A percentile compares a stretch with the other conserved stretches of the same genome.
Evolutionary conservation across 805 yeast species (phyloP).

Genomic region (Candida orba): DNA sequence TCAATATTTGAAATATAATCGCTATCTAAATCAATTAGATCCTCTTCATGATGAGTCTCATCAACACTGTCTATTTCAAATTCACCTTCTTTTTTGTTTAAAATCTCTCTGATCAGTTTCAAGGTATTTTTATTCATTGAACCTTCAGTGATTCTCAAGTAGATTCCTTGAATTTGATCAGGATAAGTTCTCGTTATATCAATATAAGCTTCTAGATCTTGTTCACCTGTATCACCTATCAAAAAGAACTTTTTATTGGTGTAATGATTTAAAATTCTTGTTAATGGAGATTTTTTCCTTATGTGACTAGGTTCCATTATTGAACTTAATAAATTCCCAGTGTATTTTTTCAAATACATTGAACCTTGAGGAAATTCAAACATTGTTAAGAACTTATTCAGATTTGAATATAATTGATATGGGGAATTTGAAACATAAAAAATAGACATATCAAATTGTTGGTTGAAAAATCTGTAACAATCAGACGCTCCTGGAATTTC

Average conservation of each 20-base stretch:
- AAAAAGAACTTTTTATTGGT: conserved; percentile 72
- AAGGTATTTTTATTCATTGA: conserved; percentile 48
- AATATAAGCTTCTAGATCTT: conserved; percentile 86
- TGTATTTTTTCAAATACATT: conserved; percentile 78
- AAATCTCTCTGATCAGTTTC: conserved; percentile 21
- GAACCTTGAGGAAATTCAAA: conserved; percentile 72
- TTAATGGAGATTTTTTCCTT: conserved; percentile 62
- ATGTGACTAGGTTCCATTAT: conserved; percentile 83
- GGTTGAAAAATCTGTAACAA: conserved; percentile 56
- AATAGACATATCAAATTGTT: conserved; percentile 43
- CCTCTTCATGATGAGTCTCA: background rate
- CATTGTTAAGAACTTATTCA: conserved; percentile 43
- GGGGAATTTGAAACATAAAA: conserved; percentile 97
- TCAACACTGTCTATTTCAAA: conserved; percentile 22
- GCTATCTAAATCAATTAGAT: conserved; percentile 22
- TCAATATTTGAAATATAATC: conserved; percentile 18
- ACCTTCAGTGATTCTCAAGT: conserved; percentile 66
- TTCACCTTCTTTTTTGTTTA: conserved; percentile 20
- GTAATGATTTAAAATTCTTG: conserved; percentile 61
- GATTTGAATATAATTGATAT: conserved; percentile 60
- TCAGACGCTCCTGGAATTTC: conserved; percentile 63
- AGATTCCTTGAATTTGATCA: conserved; percentile 61
- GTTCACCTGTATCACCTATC: conserved; percentile 94
- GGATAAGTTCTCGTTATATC: conserved; percentile 61
- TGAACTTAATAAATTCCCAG: conserved; percentile 73